A percentile compares a stretch with the other conserved stretches of the same genome.
Conservation (phyloP, 352 stramenopile genomes). For the Globisporangium nunn region DNA sequence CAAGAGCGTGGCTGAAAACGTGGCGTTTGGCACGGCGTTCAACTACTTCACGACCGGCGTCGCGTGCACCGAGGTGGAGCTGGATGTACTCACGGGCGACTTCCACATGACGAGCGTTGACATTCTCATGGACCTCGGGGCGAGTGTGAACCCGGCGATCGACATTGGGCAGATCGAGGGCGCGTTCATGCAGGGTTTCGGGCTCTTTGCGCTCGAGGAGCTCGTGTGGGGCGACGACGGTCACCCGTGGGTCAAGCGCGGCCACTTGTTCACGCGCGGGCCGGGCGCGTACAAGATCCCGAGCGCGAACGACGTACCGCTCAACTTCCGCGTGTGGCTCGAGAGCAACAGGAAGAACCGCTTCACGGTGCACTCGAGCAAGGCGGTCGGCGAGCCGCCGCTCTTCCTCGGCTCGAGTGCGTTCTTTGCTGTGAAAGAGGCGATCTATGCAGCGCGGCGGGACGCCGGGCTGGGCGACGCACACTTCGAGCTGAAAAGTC, state of each 20-base stretch:
- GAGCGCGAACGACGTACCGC: slow-evolving; percentile 93
- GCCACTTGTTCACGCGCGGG: slow-evolving; percentile 90
- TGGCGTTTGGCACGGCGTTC: slow-evolving; percentile 87
- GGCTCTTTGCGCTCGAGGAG: slow-evolving; percentile 92
- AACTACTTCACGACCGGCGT: slow-evolving; percentile 96
- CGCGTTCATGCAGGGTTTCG: slow-evolving; percentile 95
- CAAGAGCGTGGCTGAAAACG: slow-evolving; percentile 86
- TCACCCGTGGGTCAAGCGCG: slow-evolving; percentile 91
- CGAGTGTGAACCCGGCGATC: slow-evolving; percentile 95
- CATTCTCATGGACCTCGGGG: slow-evolving; percentile 90
- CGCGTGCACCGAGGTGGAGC: slow-evolving; percentile 89
- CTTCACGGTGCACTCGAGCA: slow-evolving; percentile 94
- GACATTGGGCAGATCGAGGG: slow-evolving; percentile 98
- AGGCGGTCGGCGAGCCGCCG: slow-evolving; percentile 94
- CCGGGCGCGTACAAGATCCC: slow-evolving; percentile 97
- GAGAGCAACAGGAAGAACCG: slow-evolving; percentile 91
- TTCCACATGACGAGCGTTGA: slow-evolving; percentile 79
- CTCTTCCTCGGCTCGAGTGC: slow-evolving; percentile 92
- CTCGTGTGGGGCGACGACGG: slow-evolving; percentile 92
- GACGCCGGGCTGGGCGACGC: slow-evolving; percentile 44
- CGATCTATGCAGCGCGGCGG: slow-evolving; percentile 78
- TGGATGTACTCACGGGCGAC: slow-evolving; percentile 95
- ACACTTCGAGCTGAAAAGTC: slow-evolving; percentile 71
- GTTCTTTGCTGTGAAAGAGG: slow-evolving; percentile 96
- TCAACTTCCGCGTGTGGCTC: slow-evolving; percentile 93